phyloP scores from a whole-genome alignment of 768 basidiomycete species.

The Collybia mongolica region DNA sequence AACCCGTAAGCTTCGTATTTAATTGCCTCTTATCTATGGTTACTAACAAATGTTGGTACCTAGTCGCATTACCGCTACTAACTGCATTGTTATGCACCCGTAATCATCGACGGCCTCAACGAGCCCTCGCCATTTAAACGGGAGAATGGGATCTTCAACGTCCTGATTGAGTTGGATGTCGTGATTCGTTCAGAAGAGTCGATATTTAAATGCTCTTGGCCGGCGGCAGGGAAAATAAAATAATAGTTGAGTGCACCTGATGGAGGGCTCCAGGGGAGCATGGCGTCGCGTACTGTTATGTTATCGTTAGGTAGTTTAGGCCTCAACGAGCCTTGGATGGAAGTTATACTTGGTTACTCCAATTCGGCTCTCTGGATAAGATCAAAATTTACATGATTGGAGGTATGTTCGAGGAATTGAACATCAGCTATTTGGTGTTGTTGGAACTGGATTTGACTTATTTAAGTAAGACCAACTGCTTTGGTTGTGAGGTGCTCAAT shows the following conservation, averaged over 20 bases:
- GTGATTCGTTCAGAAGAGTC: constrained; percentile 50
- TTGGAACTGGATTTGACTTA: constrained; percentile 5
- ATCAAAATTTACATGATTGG: too few relatives aligned
- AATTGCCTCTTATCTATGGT: neutral
- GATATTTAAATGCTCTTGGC: constrained; percentile 43
- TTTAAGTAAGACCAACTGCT: too few relatives aligned
- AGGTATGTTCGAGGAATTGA: too few relatives aligned
- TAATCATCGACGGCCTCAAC: constrained; percentile 69
- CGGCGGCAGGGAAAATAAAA: constrained; percentile 34
- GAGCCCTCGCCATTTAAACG: constrained; percentile 63
- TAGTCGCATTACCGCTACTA: constrained; percentile 49
- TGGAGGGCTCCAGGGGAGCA: constrained; percentile 19
- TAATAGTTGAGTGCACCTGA: constrained; percentile 21
- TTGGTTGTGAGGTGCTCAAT: constrained; percentile 5
- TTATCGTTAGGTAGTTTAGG: constrained; percentile 24
- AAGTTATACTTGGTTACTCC: constrained; percentile 8
- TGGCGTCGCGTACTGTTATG: constrained; percentile 9
- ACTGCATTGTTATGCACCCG: constrained; percentile 25
- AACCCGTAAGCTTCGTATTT: constrained; percentile 31
- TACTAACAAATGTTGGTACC: neutral
- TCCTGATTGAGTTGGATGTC: constrained; percentile 49
- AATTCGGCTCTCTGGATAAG: too few relatives aligned
- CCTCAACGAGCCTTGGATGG: constrained; percentile 52
- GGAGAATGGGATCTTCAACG: constrained; percentile 68
- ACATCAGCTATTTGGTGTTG: too few relatives aligned